Base-by-base conservation (phyloP, 257 asterid genomes). In the Thymus mandschuricus region DNA sequence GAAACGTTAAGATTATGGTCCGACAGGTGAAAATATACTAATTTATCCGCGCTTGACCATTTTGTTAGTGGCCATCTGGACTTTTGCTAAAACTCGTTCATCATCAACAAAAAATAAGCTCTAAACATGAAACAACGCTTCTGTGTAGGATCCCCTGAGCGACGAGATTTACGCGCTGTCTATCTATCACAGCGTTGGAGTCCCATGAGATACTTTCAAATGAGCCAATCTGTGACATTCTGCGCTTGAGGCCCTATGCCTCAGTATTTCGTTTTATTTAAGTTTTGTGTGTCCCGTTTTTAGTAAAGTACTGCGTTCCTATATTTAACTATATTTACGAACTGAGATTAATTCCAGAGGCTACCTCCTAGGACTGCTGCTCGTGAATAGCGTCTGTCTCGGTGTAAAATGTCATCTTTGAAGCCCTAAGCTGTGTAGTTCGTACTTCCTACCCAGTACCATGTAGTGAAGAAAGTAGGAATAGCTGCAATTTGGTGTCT, bases 21-120 rank as follows among this genome's bases (percentile, higher is more conserved):
- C 67, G 81, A 69, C 87, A 87, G 94, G 96, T 89, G 96, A 85
- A 49, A 84, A 40, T 48, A 40, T 48, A 75, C 77, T 84, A 79
- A 38, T 77, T 77, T 66, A 77, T 81, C 28, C 71, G 71, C 76
- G 82, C 81, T 79, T 79, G 80, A 64, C 73, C 80, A 41, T 75
- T 70, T 64, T 64, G 64, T 73, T 78, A 78, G 77, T 65, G 69
- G 72, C 61, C 80, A 13, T 79, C 63, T 34, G 74, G 79, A 74
- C 41, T 57, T 61, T 69, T 69, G 49, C 50, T 72, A 57, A 69
- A 78, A 73, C 75, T 66, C 60, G 8, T 27, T 64, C 61, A 54
- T 44, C 70, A 69, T 58, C 64, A 72, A 70, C 67, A 6, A 78
- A 69, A 51, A 6, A 78, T 66, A 46, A n/a, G 29, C 80, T 68